Percentiles rank a stretch among this genome's conserved stretches.
These are phyloP conservation scores for Citrus glauca DNA, from an alignment of 345 rosid species.

Conservation along the genomic window DNA sequence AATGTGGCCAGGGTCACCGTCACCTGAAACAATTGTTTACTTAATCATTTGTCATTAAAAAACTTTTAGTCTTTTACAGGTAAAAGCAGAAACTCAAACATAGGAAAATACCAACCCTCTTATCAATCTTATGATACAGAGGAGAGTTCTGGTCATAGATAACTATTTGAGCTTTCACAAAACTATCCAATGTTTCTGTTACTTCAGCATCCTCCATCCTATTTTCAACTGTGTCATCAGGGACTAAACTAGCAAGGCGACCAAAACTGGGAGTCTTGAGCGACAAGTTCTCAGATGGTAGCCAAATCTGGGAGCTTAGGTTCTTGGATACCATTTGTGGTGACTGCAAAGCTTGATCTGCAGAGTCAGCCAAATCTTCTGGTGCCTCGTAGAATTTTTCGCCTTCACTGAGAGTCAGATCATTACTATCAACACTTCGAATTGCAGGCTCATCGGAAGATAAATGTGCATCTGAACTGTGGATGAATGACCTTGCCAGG, in stretches of 20 bases:
- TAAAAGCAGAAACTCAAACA: constrained; percentile 7
- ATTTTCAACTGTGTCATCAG: constrained; percentile 37
- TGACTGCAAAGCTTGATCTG: constrained; percentile 33
- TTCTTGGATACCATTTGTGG: constrained; percentile 21
- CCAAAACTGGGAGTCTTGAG: constrained; percentile 72
- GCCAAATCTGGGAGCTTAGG: constrained; percentile 18
- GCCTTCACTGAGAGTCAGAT: constrained; percentile 58
- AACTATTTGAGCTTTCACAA: constrained; percentile 89
- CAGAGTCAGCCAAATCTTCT: constrained; percentile 67
- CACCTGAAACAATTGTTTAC: constrained; percentile 50
- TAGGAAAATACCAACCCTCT: constrained; percentile 43
- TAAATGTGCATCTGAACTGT: constrained; percentile 41
- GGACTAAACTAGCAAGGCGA: constrained; percentile 73
- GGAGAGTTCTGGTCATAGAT: constrained; percentile 73
- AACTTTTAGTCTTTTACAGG: not conserved
- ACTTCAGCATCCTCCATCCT: constrained; percentile 37
- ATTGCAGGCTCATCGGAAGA: constrained; percentile 36
- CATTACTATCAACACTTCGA: constrained; percentile 32
- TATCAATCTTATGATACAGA: constrained; percentile 67
- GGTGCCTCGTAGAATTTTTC: constrained; percentile 89
- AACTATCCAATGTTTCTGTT: constrained; percentile 62
- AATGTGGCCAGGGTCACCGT: constrained; percentile 76
- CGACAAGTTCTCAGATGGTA: constrained; percentile 23
- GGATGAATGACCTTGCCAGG: constrained; percentile 85
- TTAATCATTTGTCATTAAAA: constrained; percentile 1